Conservation (phyloP, 1,284 basidiomycete genomes). For the Heterobasidion irregulare region DNA sequence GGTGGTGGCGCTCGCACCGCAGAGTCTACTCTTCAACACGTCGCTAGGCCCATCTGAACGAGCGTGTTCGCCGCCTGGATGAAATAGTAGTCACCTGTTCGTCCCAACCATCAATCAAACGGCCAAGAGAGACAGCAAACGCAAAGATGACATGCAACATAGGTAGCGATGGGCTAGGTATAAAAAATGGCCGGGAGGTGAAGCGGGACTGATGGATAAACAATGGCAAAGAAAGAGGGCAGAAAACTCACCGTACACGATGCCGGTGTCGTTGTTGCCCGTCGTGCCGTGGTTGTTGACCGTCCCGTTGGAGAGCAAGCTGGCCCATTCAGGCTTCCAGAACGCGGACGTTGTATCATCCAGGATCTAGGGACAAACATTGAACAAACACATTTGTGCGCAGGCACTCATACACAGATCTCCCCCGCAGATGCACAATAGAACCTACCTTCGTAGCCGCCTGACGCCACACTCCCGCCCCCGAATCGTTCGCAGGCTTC, state of each 20-base stretch:
- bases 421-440: no score
- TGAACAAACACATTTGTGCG: background rate
- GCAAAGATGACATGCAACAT: no score
- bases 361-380: slow-evolving; percentile 31
- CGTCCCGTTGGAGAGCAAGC: slow-evolving; percentile 58
- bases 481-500: slow-evolving; percentile 22
- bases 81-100: background rate
- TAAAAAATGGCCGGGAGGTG: no score
- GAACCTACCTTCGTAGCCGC: no score
- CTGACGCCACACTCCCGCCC: slow-evolving; percentile 22
- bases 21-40: background rate
- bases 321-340: slow-evolving; percentile 52
- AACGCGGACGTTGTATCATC: slow-evolving; percentile 40
- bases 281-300: slow-evolving; percentile 41
- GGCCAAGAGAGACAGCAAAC: background rate
- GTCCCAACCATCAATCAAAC: background rate
- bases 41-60: background rate
- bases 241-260: slow-evolving; percentile 42
- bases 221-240: background rate
- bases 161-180: no score
- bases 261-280: slow-evolving; percentile 51
- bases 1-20: no score
- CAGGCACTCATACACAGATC: no score
- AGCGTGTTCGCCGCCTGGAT: background rate
- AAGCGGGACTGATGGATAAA: background rate